Evolutionary conservation across 2,329 filamentous ascomycete species (phyloP), one percentile per base, ranked within the genome.

Genomic region (Aspergillus oerlinghausenensis): DNA sequence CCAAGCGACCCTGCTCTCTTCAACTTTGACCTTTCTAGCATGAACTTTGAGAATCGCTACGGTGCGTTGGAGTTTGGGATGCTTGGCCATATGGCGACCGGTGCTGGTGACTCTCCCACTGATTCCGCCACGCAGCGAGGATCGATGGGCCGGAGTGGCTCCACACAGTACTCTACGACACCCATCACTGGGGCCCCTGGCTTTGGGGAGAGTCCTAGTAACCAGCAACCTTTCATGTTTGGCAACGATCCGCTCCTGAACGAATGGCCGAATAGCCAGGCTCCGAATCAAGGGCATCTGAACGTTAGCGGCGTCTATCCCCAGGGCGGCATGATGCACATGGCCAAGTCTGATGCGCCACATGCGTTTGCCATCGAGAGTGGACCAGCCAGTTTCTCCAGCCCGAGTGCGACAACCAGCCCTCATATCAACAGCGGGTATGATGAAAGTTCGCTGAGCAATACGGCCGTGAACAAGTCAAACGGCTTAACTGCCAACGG

Each of bases 21-120:
- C 82, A 97, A 97, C 71, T 96, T 97, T 73, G 92, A 97, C 71
- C 84, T 97, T 10, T 92, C 95, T 55, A 92, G 91, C 57, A 83
- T 97, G 71, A 94, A 94, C 71, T 99, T 97, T 73, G 92, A 92
- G 55, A 97, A 94, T 70, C 91, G 96, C 62, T 99, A 97, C 70
- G 93, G 92, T 58, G 93, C 92, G 19, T 82, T 96, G 73, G 94
- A 97, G 73, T 97, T 97, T 72, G 89, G 92, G 54, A 97, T 97
- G 84, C 84, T 99, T 0, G 92, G 91, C 28, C 93, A 97, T 72
- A 96, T 99, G 89, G 91, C 90, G 58, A 91, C 89, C n/a, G 89
- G 89, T 14, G 88, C 90, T 14, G 88, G 86, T n/a, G 90, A 94
- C 65, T 89, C 88, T 6, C 84, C 88, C 4, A 85, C 85, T 54